Evolutionary conservation across 768 basidiomycete species (phyloP).

Genomic region (Hemileccinum impolitum): DNA sequence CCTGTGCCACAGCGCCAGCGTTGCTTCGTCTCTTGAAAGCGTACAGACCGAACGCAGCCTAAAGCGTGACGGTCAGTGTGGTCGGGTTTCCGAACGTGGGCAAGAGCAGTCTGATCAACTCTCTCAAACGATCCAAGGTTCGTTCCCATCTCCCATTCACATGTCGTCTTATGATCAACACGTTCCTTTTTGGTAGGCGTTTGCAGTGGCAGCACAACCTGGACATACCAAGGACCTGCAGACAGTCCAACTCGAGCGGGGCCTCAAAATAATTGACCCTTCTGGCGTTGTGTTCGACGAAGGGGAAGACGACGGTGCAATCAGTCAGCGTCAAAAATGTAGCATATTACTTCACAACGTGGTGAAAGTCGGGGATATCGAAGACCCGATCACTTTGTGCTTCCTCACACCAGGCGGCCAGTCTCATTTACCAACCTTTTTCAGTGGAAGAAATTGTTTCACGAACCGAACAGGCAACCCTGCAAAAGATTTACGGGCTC

Average conservation of each 20-base stretch:
- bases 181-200: constrained; percentile 49
- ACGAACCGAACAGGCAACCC: constrained; percentile 64
- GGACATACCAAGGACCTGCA: constrained; percentile 94
- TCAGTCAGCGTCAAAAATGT: constrained; percentile 42
- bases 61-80: constrained; percentile 82
- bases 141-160: constrained; percentile 6
- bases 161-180: neutral
- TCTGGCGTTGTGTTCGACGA: constrained; percentile 98
- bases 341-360: constrained; percentile 84
- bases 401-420: too few relatives aligned
- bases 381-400: constrained; percentile 71
- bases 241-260: constrained; percentile 88
- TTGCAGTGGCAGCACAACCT: constrained; percentile 90
- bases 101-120: constrained; percentile 93
- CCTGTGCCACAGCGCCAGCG: constrained; percentile 70
- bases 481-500: constrained; percentile 84
- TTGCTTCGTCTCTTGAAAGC: constrained; percentile 82
- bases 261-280: constrained; percentile 89
- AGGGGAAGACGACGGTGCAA: constrained; percentile 49
- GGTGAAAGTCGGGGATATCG: constrained; percentile 84
- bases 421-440: neutral
- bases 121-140: constrained; percentile 80
- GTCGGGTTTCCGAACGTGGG: constrained; percentile 98
- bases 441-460: constrained; percentile 83
- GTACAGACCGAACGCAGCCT: constrained; percentile 62